Evolutionary conservation across 805 yeast genomes (phyloP), one percentile per base, ranked within the genome.

Genomic region (Brettanomyces nanus): DNA sequence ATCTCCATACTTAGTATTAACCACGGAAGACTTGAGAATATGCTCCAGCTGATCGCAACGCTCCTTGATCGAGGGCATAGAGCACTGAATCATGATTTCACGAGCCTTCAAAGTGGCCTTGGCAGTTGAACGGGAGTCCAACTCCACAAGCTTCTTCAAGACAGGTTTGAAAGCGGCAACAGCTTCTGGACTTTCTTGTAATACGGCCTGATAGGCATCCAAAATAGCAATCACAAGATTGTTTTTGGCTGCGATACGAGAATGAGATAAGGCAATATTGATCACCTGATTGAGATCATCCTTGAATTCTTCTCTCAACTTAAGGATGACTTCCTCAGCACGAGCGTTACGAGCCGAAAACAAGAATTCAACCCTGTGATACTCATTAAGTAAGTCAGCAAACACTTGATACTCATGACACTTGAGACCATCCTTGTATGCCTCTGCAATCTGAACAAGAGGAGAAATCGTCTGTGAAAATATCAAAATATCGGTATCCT

Each of bases 1-100:
- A 51, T 85, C 95, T 52, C 97, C 98, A 54, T 89, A 92, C 21
- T 80, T 74, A 23, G 94, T 75, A 51, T 84, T 87, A 51, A 89
- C 84, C 35, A 92, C 97, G 27, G 96, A 80, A 7, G 94, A 77
- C 61, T 86, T 79, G 62, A 92, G 73, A 52, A 92, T 92, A 61
- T 90, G 97, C 67, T 94, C 97, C 56, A 92, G 74, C 68, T 94
- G 98, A 61, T 90, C 97, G 23, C 95, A 81, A 68, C 97, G 80
- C 65, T 92, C 99, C 62, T 85, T 79, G 45, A 87, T 80, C 3
- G 97, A 87, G 28, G 99, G 99, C 65, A 92, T 71, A 22, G 97
- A 86, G 60, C 97, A 92, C 69, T 89, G 95, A 53, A 92, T 92
- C 53, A 92, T 74, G 43, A 94, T 83, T 65, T 94, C 99, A 59